These are phyloP conservation scores for Pythium myriotylum DNA, from an alignment of 352 stramenopile genomes.

Conservation along the genomic window DNA sequence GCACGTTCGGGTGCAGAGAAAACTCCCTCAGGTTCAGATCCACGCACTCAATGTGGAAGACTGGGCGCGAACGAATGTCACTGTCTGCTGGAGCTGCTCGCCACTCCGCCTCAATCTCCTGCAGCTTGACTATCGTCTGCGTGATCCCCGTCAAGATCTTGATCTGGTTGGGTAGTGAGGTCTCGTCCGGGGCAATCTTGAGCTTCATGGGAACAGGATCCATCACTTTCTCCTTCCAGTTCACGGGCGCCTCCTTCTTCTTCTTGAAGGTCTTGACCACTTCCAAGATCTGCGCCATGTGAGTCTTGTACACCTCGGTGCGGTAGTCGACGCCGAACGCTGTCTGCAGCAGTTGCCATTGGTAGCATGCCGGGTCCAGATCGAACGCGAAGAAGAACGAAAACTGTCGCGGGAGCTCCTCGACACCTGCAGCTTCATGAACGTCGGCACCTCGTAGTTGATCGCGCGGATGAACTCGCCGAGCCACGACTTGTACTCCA, in stretches of 20 bases:
- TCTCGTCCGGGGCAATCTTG: neutral
- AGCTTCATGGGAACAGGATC: neutral
- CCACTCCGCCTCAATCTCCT: neutral
- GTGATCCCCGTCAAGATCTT: slow-evolving; percentile 2
- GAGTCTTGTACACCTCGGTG: too few relatives aligned
- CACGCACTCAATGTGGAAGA: neutral
- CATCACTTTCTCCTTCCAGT: too few relatives aligned
- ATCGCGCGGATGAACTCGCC: neutral
- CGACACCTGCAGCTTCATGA: neutral
- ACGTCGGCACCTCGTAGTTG: neutral
- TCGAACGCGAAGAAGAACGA: neutral
- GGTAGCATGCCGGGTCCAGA: neutral
- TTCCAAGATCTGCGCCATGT: too few relatives aligned
- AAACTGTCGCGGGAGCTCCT: slow-evolving; percentile 1
- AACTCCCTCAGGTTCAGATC: neutral
- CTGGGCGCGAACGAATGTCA: too few relatives aligned
- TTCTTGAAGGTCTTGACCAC: neutral
- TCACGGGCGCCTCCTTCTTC: too few relatives aligned
- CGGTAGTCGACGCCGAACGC: neutral
- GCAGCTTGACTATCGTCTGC: neutral
- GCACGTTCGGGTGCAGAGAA: neutral
- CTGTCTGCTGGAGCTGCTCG: neutral
- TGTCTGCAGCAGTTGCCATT: neutral
- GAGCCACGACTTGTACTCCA: neutral
- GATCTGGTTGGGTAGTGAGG: neutral